Conservation (phyloP, 129 eudicot species). For the Deinandra increscens region DNA sequence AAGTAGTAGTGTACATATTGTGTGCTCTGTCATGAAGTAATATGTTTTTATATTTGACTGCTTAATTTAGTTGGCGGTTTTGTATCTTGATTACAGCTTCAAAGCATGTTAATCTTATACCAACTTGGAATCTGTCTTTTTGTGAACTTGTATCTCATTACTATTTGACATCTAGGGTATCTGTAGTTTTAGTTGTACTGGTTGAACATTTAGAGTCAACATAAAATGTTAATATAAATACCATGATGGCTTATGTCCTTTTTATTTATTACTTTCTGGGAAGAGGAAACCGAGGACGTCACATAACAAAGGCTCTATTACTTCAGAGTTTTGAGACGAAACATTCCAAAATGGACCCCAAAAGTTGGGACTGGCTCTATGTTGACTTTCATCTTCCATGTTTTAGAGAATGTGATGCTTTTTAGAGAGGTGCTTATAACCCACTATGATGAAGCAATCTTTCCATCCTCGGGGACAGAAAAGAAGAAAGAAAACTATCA, state of each 20-base stretch:
- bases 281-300: not conserved
- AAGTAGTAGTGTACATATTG: slow-evolving; percentile 36
- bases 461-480: not conserved
- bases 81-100: not conserved
- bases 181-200: not conserved
- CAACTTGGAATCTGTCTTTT: not conserved
- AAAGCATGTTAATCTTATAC: slow-evolving; percentile 12
- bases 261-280: not conserved
- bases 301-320: not conserved
- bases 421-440: not conserved
- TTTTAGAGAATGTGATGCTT: not conserved
- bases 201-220: slow-evolving; percentile 1
- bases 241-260: not conserved
- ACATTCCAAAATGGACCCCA: not conserved
- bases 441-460: not conserved
- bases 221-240: not conserved
- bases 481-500: not conserved
- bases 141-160: slow-evolving; percentile 11
- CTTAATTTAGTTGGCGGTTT: not conserved
- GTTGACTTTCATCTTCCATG: not conserved
- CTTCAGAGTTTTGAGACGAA: not conserved
- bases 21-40: slow-evolving; percentile 1
- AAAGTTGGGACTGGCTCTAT: not conserved
- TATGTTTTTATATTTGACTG: not conserved
- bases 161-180: not conserved